A percentile compares a stretch with the other conserved stretches of the same genome.
These are phyloP conservation scores for Pyracantha coccinea DNA, from an alignment of 331 rosid genomes.

Conservation along the genomic window DNA sequence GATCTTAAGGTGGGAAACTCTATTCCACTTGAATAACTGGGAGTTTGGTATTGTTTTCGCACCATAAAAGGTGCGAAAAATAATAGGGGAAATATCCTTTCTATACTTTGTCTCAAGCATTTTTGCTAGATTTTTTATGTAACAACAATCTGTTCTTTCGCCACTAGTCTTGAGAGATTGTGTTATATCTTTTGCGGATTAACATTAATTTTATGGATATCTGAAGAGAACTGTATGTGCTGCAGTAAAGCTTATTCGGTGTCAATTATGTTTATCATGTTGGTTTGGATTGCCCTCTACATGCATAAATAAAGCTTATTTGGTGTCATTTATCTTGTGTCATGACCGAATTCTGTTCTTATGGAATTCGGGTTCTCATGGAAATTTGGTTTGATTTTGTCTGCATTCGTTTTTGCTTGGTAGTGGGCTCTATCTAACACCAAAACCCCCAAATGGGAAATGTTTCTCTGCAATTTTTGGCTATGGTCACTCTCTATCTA, in stretches of 20 bases:
- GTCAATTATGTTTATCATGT: not conserved
- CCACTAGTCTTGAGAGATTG: not conserved
- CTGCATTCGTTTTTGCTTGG: not conserved
- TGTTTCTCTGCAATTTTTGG: not conserved
- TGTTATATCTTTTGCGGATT: not conserved
- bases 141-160: not conserved
- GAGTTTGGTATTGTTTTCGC: too few species aligned
- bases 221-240: not conserved
- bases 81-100: not conserved
- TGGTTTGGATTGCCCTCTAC: too few species aligned
- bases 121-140: not conserved
- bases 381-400: too few species aligned
- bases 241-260: not conserved
- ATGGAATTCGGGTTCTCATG: too few species aligned
- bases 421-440: not conserved
- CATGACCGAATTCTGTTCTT: too few species aligned
- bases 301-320: too few species aligned
- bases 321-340: too few species aligned
- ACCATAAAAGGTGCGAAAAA: not conserved
- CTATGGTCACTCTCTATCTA: not conserved
- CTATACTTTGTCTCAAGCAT: not conserved
- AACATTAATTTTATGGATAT: not conserved
- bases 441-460: not conserved
- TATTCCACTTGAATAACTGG: too few species aligned
- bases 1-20: too few species aligned